Conservation (phyloP, 2,329 filamentous ascomycete genomes). For the Cytospora chrysosperma region DNA sequence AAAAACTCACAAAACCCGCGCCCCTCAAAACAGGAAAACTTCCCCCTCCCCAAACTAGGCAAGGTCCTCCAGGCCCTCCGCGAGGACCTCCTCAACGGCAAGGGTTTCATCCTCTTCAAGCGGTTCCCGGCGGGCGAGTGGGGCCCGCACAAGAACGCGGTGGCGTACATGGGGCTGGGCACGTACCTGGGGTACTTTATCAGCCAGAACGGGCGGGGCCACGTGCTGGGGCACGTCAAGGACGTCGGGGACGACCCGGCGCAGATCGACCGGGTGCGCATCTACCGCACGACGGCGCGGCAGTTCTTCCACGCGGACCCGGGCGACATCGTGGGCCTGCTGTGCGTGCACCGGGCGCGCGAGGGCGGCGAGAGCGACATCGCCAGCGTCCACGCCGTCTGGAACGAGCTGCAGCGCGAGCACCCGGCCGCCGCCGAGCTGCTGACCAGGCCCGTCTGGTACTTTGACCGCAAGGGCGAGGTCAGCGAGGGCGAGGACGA, state of each 20-base stretch:
- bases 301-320: conserved; percentile 89
- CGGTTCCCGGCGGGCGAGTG: conserved; percentile 75
- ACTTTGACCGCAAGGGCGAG: conserved; percentile 90
- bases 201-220: conserved; percentile 79
- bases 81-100: conserved; percentile 65
- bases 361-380: conserved; percentile 85
- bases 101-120: conserved; percentile 89
- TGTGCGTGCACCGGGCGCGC: conserved; percentile 75
- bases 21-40: conserved; percentile 37
- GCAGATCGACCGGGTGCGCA: conserved; percentile 83
- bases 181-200: conserved; percentile 87
- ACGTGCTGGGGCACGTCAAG: conserved; percentile 87
- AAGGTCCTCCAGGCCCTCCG: conserved; percentile 38
- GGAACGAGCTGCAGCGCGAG: conserved; percentile 74
- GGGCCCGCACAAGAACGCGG: conserved; percentile 76
- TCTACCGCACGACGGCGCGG: conserved; percentile 82
- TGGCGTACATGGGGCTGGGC: conserved; percentile 87
- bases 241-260: conserved; percentile 79
- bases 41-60: conserved; percentile 43
- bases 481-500: conserved; percentile 70
- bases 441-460: conserved; percentile 78
- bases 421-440: conserved; percentile 76
- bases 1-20: neutral
- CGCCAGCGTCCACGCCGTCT: conserved; percentile 75
- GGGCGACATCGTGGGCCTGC: conserved; percentile 76